Evolutionary conservation across 768 basidiomycete genomes (phyloP).

Genomic region (Lactarius pseudohatsudake): DNA sequence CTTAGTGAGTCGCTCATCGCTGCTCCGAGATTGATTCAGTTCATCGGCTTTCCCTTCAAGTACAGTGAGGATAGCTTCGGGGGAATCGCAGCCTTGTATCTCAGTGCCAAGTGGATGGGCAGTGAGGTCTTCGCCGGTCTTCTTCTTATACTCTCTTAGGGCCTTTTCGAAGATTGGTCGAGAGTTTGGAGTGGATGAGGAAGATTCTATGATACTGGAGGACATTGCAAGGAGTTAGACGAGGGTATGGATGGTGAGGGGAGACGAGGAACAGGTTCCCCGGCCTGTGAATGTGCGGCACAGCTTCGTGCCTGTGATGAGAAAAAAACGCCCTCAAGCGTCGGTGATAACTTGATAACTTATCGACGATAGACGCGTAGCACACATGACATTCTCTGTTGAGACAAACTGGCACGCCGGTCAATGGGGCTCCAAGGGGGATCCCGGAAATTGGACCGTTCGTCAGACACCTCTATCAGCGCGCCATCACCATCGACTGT

Average conservation of each 20-base stretch:
- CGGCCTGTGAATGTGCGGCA: background rate
- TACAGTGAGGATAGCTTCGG: background rate
- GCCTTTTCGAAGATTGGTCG: background rate
- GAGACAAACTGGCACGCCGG: no score
- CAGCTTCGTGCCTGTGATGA: no score
- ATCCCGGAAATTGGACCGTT: no score
- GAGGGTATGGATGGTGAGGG: background rate
- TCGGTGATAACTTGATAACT: no score
- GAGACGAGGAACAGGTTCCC: background rate
- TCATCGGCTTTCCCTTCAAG: background rate
- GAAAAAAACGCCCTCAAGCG: no score
- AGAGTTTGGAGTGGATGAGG: background rate
- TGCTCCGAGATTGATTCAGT: background rate
- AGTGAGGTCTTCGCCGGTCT: background rate
- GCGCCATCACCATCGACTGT: no score
- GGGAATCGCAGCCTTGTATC: background rate
- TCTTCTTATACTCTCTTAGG: background rate
- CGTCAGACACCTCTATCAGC: no score
- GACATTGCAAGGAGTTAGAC: background rate
- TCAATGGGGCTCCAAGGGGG: no score
- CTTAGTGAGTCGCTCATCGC: background rate
- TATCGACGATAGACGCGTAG: no score
- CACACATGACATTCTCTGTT: no score
- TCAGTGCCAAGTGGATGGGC: background rate
- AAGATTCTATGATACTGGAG: no score